Conservation (phyloP, 2,329 filamentous ascomycete genomes). For the Aspergillus sp. region DNA sequence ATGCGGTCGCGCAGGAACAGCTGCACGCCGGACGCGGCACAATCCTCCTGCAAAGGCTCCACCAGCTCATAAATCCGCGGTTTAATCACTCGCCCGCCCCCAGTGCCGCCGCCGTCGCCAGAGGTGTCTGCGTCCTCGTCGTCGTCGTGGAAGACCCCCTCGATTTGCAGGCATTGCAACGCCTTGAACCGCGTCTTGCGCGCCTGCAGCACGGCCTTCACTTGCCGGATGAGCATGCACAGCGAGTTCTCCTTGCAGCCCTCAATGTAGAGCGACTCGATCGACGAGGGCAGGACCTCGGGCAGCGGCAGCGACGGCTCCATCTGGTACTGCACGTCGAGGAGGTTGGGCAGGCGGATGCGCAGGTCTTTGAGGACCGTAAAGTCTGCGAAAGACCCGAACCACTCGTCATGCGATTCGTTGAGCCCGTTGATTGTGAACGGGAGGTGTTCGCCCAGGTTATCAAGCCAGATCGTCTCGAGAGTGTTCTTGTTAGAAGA, state of each 20-base stretch:
- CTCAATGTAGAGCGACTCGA: slow-evolving; percentile 29
- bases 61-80: slow-evolving; percentile 24
- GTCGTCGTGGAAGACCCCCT: slow-evolving; percentile 29
- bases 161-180: slow-evolving; percentile 24
- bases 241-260: slow-evolving; percentile 28
- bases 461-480: slow-evolving; percentile 31
- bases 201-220: slow-evolving; percentile 22
- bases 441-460: slow-evolving; percentile 26
- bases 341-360: slow-evolving; percentile 32
- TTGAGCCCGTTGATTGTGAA: slow-evolving; percentile 31
- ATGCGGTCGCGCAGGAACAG: slow-evolving; percentile 27
- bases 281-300: slow-evolving; percentile 23
- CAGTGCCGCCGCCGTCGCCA: slow-evolving; percentile 10
- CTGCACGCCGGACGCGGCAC: slow-evolving; percentile 21
- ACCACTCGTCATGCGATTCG: slow-evolving; percentile 32
- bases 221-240: slow-evolving; percentile 25
- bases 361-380: slow-evolving; percentile 27
- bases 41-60: slow-evolving; percentile 23
- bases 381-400: slow-evolving; percentile 29
- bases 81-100: slow-evolving; percentile 20
- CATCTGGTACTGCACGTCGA: slow-evolving; percentile 28
- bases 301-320: slow-evolving; percentile 25
- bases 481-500: slow-evolving; percentile 24
- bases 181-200: slow-evolving; percentile 18
- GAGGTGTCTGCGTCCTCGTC: slow-evolving; percentile 24